Conservation (phyloP, 805 yeast species). For the Ogataea paradorogensis region DNA sequence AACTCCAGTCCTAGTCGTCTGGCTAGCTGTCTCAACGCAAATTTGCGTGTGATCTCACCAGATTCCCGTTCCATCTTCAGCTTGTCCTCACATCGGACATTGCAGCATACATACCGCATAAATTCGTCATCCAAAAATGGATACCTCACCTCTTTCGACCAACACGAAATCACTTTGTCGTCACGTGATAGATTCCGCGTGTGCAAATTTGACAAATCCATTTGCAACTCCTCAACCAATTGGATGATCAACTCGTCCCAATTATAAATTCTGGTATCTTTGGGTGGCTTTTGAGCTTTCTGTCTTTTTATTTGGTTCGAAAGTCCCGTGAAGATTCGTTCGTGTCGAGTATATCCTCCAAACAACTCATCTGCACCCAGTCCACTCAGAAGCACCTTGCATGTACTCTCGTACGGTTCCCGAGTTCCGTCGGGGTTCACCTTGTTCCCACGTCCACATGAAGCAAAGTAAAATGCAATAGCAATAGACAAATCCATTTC, state of each 20-base stretch:
- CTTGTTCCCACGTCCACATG: constrained; percentile 49
- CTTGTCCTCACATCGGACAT: constrained; percentile 49
- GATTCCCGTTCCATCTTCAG: constrained; percentile 35
- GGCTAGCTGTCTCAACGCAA: constrained; percentile 63
- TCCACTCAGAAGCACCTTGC: constrained; percentile 82
- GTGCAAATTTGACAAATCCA: constrained; percentile 73
- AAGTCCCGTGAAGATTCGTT: constrained; percentile 41
- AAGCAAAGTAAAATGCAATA: constrained; percentile 90
- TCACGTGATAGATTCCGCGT: constrained; percentile 85
- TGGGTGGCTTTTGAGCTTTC: constrained; percentile 21
- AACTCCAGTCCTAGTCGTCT: constrained; percentile 34
- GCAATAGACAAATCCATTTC: constrained; percentile 97
- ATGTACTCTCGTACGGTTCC: constrained; percentile 43
- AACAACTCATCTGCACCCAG: constrained; percentile 96
- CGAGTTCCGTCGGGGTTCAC: constrained; percentile 17
- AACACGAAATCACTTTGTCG: constrained; percentile 78
- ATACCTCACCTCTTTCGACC: constrained; percentile 89
- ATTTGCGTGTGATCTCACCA: constrained; percentile 44
- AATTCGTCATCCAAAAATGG: constrained; percentile 74
- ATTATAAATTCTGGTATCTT: constrained; percentile 17
- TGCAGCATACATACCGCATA: constrained; percentile 44
- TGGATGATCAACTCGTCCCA: constrained; percentile 31
- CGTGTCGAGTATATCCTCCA: constrained; percentile 93
- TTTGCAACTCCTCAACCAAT: constrained; percentile 56
- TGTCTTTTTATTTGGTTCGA: constrained; percentile 24